Base-by-base conservation (phyloP, 164 flowering plant species). In the Vitis labrusca region DNA sequence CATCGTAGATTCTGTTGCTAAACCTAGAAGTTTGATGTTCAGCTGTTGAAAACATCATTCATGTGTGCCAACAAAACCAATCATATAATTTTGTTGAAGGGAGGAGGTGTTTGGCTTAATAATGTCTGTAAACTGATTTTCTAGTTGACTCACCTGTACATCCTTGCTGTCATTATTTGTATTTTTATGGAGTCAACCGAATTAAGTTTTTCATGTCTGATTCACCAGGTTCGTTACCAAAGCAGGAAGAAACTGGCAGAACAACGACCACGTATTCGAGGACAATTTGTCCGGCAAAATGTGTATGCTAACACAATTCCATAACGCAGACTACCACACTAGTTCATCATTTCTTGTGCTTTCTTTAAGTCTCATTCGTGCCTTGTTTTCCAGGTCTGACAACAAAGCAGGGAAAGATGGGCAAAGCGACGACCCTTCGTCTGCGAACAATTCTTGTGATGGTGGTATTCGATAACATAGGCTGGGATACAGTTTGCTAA, bases 231-330 rank as follows among this genome's bases (percentile, higher is more conserved):
- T 48, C 72, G 89, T 55, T 84, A 82, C 65, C 82, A 85, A 30
- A 82, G 86, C 77, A 81, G 92, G 74, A 81, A 85, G 73, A 85
- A 71, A 73, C 77, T 84, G n/a, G 85, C 87, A 67, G 90, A 86
- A 74, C 81, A 80, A 75, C 78, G 88, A 60, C 89, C 85, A 67
- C 83, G 88, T 52, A 59, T 84, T 73, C 77, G 79, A 48, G 90
- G 92, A 71, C 87, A 86, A 70, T 86, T 85, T 76, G 87, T 85
- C 62, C 75, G 85, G 23, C 84, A 75, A 61, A 56, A 71, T 66
- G 72, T 54, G 75, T 73, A 67, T 65, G 85, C 69, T 16, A 66
- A 57, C 29, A 61, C 69, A 29, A 57, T 57, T 9, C 17, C 4
- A 1, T 9, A 37, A 37, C 44, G 6, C 44, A 37, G 44, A 37